Evolutionary conservation across 2,329 filamentous ascomycete genomes (phyloP), one percentile per base, ranked within the genome.

Genomic region (Fusarium sp.): DNA sequence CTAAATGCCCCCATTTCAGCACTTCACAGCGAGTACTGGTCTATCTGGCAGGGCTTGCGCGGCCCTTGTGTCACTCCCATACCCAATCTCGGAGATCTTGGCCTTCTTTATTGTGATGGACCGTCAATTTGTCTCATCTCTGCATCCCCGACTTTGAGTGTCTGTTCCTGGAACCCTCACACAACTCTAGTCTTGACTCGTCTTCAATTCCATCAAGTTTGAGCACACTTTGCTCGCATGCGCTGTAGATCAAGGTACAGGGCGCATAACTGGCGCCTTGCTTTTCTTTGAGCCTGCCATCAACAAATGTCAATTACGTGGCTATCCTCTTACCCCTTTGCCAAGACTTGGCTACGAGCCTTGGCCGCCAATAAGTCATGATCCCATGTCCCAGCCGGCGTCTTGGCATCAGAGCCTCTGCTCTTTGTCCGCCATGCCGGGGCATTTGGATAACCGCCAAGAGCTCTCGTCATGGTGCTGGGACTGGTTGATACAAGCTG

Each of bases 231-330:
- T 33, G 14, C 19, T 22, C 25, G 19, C 17, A 63, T 49, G 58
- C 58, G 44, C 60, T 27, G 59, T 14, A 56, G 45, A 44, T 62
- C 59, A 48, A 27, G 20, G 19, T 15, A 23, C 23, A 23, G 23
- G 40, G 27, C 22, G 10, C 20, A 7, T 6, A 37, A 7, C 14
- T 17, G 15, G 27, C 23, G n/a, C 25, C 43, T 39, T 45, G 39
- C 15, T 22, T 5, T 37, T 45, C 11, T 6, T 4, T 10, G 20
- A 52, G 27, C 10, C 32, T 48, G 19, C 19, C 22, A 22, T n/a
- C 9, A 25, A 44, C 7, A 27, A 39, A 47, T 44, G 47, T 55
- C 48, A 56, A 68, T 70, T 70, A 70, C 66, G 69, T 65, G 69
- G 59, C 60, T 61, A 17, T 22, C 19, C 43, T 46, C 19, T 39